phyloP scores from a whole-genome alignment of 345 rosid species.

The Eucalyptus leucophloia region DNA sequence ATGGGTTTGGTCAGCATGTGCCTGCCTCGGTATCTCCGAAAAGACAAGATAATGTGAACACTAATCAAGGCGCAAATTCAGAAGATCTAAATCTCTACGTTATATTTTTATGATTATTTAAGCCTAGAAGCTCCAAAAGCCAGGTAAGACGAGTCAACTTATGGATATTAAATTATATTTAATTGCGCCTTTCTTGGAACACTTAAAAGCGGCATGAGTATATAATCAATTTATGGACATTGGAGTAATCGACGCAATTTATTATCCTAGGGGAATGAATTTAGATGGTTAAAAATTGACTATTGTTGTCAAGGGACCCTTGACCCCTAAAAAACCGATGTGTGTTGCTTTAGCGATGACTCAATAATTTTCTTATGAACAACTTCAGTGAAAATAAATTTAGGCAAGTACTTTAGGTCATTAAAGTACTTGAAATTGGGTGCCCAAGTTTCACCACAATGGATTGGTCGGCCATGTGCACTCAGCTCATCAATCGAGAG shows the following conservation, averaged over 20 bases:
- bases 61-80: neutral
- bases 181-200: neutral
- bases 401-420: neutral
- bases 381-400: too few relatives aligned
- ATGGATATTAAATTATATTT: too few relatives aligned
- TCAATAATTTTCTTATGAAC: neutral
- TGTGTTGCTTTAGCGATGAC: too few relatives aligned
- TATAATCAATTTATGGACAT: neutral
- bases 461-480: neutral
- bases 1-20: too few relatives aligned
- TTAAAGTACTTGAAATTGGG: neutral
- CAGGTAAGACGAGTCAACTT: neutral
- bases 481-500: neutral
- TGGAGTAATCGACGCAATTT: too few relatives aligned
- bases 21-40: too few relatives aligned
- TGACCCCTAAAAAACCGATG: neutral
- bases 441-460: neutral
- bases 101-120: too few relatives aligned
- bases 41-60: too few relatives aligned
- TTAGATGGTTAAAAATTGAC: neutral
- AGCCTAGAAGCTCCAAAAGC: neutral
- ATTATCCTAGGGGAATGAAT: neutral
- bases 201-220: neutral
- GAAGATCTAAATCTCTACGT: neutral
- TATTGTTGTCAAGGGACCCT: too few relatives aligned